A percentile compares a stretch with the other conserved stretches of the same genome.
Conservation (phyloP, 345 rosid genomes). For the Rhizophora mangle region DNA sequence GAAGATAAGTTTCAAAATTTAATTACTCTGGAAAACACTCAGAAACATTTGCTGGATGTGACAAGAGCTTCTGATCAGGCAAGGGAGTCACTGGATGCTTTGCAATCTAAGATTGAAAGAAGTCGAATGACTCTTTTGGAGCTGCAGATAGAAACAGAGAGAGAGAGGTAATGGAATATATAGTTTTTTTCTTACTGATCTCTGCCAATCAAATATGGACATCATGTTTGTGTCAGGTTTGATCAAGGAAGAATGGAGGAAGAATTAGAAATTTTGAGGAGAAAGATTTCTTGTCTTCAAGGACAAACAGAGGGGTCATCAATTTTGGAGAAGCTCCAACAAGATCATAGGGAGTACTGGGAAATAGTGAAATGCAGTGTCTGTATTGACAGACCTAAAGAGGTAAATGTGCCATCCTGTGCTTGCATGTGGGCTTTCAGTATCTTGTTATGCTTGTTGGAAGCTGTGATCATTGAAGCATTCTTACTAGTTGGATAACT, state of each 20-base stretch:
- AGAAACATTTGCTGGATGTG: conserved; percentile 57
- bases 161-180: conserved; percentile 54
- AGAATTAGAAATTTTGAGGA: conserved; percentile 59
- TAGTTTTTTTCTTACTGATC: neutral
- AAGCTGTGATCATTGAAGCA: neutral
- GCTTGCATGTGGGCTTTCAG: neutral
- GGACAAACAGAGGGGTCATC: conserved; percentile 66
- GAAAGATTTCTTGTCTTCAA: conserved; percentile 57
- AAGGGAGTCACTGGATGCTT: conserved; percentile 61
- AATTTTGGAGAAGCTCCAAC: conserved; percentile 60
- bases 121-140: conserved; percentile 47
- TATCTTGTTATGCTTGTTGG: neutral
- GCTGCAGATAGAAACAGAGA: conserved; percentile 60
- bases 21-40: conserved; percentile 46
- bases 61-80: conserved; percentile 54
- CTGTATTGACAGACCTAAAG: conserved; percentile 82
- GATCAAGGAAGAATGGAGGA: conserved; percentile 75
- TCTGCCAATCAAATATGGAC: conserved; percentile 4
- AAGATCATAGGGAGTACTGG: conserved; percentile 79
- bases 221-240: conserved; percentile 46
- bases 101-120: conserved; percentile 53
- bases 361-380: conserved; percentile 88
- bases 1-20: conserved; percentile 63
- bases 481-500: neutral
- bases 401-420: conserved; percentile 43